Evolutionary conservation across 2,329 filamentous ascomycete genomes (phyloP), one percentile per base, ranked within the genome.

Genomic region (Penicillium griseofulvum): DNA sequence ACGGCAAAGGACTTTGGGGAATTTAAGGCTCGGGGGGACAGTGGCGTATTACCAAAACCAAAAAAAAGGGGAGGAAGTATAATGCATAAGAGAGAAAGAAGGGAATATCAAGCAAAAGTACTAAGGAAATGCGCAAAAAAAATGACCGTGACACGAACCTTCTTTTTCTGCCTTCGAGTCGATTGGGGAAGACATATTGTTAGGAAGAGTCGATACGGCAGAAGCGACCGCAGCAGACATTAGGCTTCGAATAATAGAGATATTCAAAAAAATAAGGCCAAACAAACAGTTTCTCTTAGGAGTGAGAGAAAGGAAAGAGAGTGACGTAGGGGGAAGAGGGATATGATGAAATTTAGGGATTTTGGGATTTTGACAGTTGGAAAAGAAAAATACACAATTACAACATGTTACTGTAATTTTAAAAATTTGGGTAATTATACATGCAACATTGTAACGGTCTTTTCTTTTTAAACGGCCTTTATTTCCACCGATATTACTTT

Each of bases 211-310:
- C 45, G 74, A 71, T 46, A 66, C 65, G 52, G 69, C 68, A 52
- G 70, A 65, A 61, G 72, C 71, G 57, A 76, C 71, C 42, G 69
- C 70, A 63, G 74, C 71, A 66, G 74, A 75, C 74, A 76, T 76
- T 57, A 56, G 67, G 12, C 54, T 45, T 58, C 43, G 39, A 57
- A 38, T 45, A 50, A 39, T 38, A 55, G 44, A 6, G 38, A 55
- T 60, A 58, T 41, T 1, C n/a, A n/a, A 9, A 4, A 61, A 46
- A 51, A 51, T 57, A 59, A 58, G 54, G 37, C 52, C 59, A 53
- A 52, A 56, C 54, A 57, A 63, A 54, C 47, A 59, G 56, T 55
- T 53, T 52, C 55, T 55, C 43, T 29, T 47, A 59, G 46, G 59
- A 64, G 60, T 58, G 61, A 57, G 61, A 63, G 63, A 63, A 57